These are phyloP conservation scores for Stagonosporopsis chrysanthemi DNA, from an alignment of 2,329 filamentous ascomycete species.

Conservation along the genomic window DNA sequence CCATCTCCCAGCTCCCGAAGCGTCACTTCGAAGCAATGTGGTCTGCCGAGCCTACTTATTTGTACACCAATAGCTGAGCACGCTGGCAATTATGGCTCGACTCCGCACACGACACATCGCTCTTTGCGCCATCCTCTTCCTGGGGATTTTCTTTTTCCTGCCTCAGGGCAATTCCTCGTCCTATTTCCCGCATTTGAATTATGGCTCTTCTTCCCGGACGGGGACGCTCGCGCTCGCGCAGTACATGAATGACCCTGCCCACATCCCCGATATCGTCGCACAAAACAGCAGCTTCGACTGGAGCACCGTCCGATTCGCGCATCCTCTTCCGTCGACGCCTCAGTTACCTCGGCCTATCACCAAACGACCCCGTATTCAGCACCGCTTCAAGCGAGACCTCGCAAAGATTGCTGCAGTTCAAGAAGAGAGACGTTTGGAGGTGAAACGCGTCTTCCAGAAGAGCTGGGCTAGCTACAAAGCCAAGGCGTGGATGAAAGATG, in stretches of 20 bases:
- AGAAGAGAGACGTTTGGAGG: constrained; percentile 33
- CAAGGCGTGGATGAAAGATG: constrained; percentile 70
- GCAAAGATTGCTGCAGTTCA: constrained; percentile 31
- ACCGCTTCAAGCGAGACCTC: constrained; percentile 33
- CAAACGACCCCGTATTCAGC: constrained; percentile 46
- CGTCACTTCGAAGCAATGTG: constrained; percentile 18
- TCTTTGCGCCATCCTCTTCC: constrained; percentile 34
- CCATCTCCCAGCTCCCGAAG: constrained; percentile 1
- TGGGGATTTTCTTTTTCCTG: constrained; percentile 40
- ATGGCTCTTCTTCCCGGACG: constrained; percentile 19
- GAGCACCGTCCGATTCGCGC: constrained; percentile 38
- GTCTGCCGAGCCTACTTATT: constrained; percentile 4
- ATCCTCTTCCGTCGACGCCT: constrained; percentile 39
- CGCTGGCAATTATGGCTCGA: constrained; percentile 32
- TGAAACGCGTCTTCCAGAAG: constrained; percentile 44
- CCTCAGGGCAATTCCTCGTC: constrained; percentile 25
- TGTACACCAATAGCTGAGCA: constrained; percentile 14
- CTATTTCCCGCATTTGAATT: constrained; percentile 7
- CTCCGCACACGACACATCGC: constrained; percentile 40
- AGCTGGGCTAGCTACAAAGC: constrained; percentile 67
- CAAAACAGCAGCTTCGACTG: constrained; percentile 43
- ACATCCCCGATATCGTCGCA: constrained; percentile 32
- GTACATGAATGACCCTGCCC: constrained; percentile 43
- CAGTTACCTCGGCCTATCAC: constrained; percentile 37
- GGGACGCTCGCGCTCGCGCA: constrained; percentile 35